Base-by-base conservation (phyloP, 768 basidiomycete genomes). In the Pulveroboletus sp. region DNA sequence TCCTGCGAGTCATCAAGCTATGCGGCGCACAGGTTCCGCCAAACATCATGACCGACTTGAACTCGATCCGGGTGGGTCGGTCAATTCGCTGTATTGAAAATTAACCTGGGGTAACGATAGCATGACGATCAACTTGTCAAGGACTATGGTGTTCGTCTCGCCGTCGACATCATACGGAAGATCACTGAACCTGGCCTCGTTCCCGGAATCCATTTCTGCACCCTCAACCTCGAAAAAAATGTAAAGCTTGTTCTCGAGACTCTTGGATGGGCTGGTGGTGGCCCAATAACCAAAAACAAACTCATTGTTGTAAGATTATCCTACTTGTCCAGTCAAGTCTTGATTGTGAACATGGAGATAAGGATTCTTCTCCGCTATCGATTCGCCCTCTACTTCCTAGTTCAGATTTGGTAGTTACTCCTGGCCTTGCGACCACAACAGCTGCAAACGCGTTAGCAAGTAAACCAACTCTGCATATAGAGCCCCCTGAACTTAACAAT, bases 181-280 rank as follows among this genome's bases (percentile, higher is more conserved):
- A 71, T 87, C 25, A 82, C 76, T 13, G 65, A 54, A 19, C 75
- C 79, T 51, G 81, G 81, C 13, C 74, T 74, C 19, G 72, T 91
- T 32, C 69, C 74, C 8, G 94, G 93, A 1, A 79, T 98, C 38
- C 94, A 98, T 66, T 86, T 99, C 60, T 98, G 93, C 65, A 99
- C 97, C 1, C 77, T 99, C 50, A 99, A 99, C 68, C 81, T 99
- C 10, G 97, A 99, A 66, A 95, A 92, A 74, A 95, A 93, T 58
- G 87, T 98, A 2, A 85, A 87, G 46, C 80, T 84, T 13, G 82
- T 97, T 9, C 71, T 98, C 42, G 92, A 95, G 59, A 74, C 68
- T 21, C 77, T 99, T 19, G 73, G 77, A 36, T 95, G 94, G 92
- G 75, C 79, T 23, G 75, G 74, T 16, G 64, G 70, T 19, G 61